Conservation (phyloP, 495 filamentous ascomycete species). For the Clavariopsis aquatica region DNA sequence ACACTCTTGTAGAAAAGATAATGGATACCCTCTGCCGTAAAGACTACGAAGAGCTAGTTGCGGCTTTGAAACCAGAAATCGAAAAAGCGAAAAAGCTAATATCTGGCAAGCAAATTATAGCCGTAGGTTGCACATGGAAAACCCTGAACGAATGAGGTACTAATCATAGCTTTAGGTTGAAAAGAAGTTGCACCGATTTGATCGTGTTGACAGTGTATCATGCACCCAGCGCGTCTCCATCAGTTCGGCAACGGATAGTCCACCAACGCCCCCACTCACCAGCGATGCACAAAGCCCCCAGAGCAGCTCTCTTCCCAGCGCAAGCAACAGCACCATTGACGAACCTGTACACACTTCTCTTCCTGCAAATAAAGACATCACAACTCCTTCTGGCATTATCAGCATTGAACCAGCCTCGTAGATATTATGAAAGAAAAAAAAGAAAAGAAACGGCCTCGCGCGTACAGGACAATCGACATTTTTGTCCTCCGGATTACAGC, state of each 20-base stretch:
- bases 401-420: slow-evolving; percentile 31
- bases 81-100: slow-evolving; percentile 69
- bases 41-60: slow-evolving; percentile 67
- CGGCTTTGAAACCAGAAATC: slow-evolving; percentile 74
- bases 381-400: slow-evolving; percentile 17
- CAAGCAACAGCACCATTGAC: slow-evolving; percentile 56
- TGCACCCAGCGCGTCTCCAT: slow-evolving; percentile 18
- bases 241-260: slow-evolving; percentile 40
- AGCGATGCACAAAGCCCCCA: slow-evolving; percentile 65
- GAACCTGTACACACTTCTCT: slow-evolving; percentile 41
- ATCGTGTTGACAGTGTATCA: slow-evolving; percentile 22
- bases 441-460: slow-evolving; percentile 14
- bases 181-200: slow-evolving; percentile 46
- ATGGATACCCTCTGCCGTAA: slow-evolving; percentile 65
- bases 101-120: slow-evolving; percentile 73
- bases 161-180: slow-evolving; percentile 37
- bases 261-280: slow-evolving; percentile 62
- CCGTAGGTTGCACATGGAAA: slow-evolving; percentile 16
- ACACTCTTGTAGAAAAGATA: slow-evolving; percentile 68
- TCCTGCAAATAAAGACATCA: slow-evolving; percentile 26
- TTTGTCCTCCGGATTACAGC: slow-evolving; percentile 1
- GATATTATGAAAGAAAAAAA: slow-evolving; percentile 8
- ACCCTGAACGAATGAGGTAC: not conserved
- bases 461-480: slow-evolving; percentile 17
- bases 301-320: slow-evolving; percentile 62